A percentile compares a stretch with the other conserved stretches of the same genome.
Evolutionary conservation across 1,284 basidiomycete genomes (phyloP).

Genomic region (Ustilago hordei): DNA sequence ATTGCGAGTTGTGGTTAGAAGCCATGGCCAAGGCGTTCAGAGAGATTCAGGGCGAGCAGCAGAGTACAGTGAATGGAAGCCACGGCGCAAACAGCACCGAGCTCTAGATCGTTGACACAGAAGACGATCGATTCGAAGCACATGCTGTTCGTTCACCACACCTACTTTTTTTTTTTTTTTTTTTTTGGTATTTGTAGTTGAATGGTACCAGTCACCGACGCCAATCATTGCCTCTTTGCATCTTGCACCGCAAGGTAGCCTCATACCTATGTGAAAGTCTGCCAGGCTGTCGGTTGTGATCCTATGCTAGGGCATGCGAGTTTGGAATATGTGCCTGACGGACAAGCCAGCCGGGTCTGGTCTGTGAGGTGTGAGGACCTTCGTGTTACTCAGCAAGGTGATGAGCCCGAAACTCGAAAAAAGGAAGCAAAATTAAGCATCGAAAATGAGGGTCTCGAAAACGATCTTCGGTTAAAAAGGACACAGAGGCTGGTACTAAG

Average conservation of each 20-base stretch:
- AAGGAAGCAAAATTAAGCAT: not conserved
- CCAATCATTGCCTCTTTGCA: not conserved
- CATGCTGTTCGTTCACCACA: not conserved
- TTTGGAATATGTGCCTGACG: not conserved
- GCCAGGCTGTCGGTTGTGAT: not conserved
- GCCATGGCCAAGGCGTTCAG: conserved; percentile 48
- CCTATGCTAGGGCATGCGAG: not conserved
- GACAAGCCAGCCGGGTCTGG: no score
- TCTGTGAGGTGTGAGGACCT: not conserved
- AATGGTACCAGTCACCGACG: not conserved
- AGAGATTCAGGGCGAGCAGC: conserved; percentile 20
- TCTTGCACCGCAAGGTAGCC: not conserved
- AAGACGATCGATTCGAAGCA: not conserved
- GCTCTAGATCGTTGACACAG: not conserved
- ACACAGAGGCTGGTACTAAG: not conserved
- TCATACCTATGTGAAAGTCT: not conserved
- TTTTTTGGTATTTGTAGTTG: not conserved
- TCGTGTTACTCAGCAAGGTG: not conserved
- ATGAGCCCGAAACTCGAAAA: not conserved
- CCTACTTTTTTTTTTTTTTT: not conserved
- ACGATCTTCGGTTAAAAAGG: not conserved
- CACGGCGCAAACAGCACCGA: not conserved
- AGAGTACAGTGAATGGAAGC: not conserved
- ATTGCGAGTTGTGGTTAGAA: conserved; percentile 44
- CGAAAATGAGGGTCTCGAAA: conserved; percentile 3